A percentile compares a stretch with the other conserved stretches of the same genome.
Evolutionary conservation across 495 filamentous ascomycete genomes (phyloP).

Genomic region (Penicillium arizonense): DNA sequence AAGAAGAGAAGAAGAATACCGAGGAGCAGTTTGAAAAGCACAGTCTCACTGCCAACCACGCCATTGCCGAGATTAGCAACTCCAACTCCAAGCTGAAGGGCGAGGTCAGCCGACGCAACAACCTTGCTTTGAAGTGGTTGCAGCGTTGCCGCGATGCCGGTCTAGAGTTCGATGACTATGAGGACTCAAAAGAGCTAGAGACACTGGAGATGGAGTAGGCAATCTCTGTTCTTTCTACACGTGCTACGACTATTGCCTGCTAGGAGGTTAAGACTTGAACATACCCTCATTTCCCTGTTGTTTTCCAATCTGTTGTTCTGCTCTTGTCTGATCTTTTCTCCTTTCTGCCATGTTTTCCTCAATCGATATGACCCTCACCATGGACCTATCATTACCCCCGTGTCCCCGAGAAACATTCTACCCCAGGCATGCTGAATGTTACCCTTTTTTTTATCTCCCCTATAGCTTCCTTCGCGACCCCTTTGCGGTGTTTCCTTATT

Average conservation of each 20-base stretch:
- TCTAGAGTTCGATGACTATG: constrained; percentile 54
- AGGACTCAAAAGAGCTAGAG: constrained; percentile 43
- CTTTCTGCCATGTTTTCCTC: constrained; percentile 3
- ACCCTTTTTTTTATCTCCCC: not conserved
- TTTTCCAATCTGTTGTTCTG: constrained; percentile 1
- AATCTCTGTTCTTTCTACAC: constrained; percentile 16
- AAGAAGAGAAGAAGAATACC: constrained; percentile 89
- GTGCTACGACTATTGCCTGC: constrained; percentile 32
- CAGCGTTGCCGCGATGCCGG: constrained; percentile 75
- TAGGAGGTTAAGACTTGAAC: constrained; percentile 23
- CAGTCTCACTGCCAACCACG: constrained; percentile 92
- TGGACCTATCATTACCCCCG: not conserved
- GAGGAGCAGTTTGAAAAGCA: constrained; percentile 97
- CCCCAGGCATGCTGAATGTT: not conserved
- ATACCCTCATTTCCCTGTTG: constrained; percentile 25
- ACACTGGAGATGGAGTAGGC: constrained; percentile 37
- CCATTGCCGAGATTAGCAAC: constrained; percentile 82
- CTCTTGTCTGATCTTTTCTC: not conserved
- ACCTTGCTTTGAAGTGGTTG: constrained; percentile 69
- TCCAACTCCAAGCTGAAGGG: constrained; percentile 88
- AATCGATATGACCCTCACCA: constrained; percentile 2
- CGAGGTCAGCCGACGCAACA: constrained; percentile 61
- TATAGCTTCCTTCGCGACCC: not conserved
- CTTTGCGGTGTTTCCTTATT: not conserved
- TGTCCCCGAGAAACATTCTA: not conserved